Percentiles rank a stretch among this genome's conserved stretches.
Evolutionary conservation across 192 early-diverging fungal genomes (phyloP).

Genomic region (Coemansia sp.): DNA sequence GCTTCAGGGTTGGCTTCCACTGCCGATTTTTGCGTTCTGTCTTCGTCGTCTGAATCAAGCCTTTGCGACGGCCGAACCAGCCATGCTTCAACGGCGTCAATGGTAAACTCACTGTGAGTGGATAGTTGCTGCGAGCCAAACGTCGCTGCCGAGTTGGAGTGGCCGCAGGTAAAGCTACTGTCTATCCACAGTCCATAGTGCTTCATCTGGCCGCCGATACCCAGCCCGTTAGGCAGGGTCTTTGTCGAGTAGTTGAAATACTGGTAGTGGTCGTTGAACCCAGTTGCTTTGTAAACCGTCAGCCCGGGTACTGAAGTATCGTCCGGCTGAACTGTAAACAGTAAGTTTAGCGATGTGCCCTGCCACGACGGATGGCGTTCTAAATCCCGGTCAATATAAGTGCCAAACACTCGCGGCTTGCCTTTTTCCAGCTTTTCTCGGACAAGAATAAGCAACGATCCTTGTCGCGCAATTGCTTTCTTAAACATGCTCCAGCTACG

Average conservation of each 20-base stretch:
- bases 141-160: conserved; percentile 67
- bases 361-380: conserved; percentile 62
- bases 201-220: conserved; percentile 72
- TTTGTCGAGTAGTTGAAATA: conserved; percentile 74
- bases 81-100: conserved; percentile 76
- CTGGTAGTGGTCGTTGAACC: conserved; percentile 69
- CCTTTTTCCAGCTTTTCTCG: conserved; percentile 26
- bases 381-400: conserved; percentile 63
- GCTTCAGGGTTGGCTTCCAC: conserved; percentile 65
- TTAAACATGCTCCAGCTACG: conserved; percentile 52
- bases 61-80: conserved; percentile 56
- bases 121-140: conserved; percentile 62
- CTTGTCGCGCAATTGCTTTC: conserved; percentile 23
- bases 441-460: conserved; percentile 38
- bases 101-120: conserved; percentile 55
- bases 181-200: conserved; percentile 74
- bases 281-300: conserved; percentile 25
- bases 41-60: conserved; percentile 41
- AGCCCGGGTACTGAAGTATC: conserved; percentile 10
- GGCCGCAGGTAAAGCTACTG: conserved; percentile 59
- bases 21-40: conserved; percentile 49
- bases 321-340: conserved; percentile 51
- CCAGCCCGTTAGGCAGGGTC: conserved; percentile 71
- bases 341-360: conserved; percentile 60
- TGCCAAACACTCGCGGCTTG: conserved; percentile 67